phyloP scores from a whole-genome alignment of 768 basidiomycete species.

The Kwoniella sp. region DNA sequence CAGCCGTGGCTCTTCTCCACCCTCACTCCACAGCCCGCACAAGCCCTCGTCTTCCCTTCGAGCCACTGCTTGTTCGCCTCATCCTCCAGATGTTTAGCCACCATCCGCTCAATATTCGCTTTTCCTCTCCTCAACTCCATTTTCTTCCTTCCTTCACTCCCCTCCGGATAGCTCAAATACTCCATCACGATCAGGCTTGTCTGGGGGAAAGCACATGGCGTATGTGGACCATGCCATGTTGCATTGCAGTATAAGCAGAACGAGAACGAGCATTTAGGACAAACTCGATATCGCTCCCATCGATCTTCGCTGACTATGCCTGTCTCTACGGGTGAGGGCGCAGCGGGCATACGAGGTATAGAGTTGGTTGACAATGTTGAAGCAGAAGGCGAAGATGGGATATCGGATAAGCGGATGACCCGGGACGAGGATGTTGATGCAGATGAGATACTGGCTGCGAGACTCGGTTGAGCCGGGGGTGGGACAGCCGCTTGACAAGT shows the following conservation, averaged over 20 bases:
- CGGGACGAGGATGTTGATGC: slow-evolving; percentile 22
- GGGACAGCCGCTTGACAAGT: slow-evolving; percentile 80
- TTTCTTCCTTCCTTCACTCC: slow-evolving; percentile 59
- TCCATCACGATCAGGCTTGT: slow-evolving; percentile 69
- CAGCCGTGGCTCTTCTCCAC: slow-evolving; percentile 69
- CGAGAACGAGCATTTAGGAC: slow-evolving; percentile 69
- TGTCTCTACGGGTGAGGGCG: slow-evolving; percentile 3
- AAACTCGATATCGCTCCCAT: slow-evolving; percentile 74
- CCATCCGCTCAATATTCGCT: slow-evolving; percentile 65
- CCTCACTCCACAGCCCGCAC: slow-evolving; percentile 69
- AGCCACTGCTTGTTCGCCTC: slow-evolving; percentile 75
- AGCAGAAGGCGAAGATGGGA: slow-evolving; percentile 11
- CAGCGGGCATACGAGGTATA: background rate
- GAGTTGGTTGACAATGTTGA: background rate
- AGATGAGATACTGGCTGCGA: slow-evolving; percentile 7
- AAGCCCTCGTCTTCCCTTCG: slow-evolving; percentile 65
- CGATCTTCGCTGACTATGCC: slow-evolving; percentile 58
- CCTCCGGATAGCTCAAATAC: slow-evolving; percentile 66
- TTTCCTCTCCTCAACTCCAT: slow-evolving; percentile 71
- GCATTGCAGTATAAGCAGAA: slow-evolving; percentile 82
- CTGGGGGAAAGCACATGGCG: slow-evolving; percentile 68
- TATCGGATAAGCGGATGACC: slow-evolving; percentile 39
- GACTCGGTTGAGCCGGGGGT: slow-evolving; percentile 53
- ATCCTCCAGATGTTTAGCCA: slow-evolving; percentile 70
- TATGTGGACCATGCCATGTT: slow-evolving; percentile 84